Evolutionary conservation across 2,329 filamentous ascomycete genomes (phyloP).

Genomic region (Sporothrix pallida): DNA sequence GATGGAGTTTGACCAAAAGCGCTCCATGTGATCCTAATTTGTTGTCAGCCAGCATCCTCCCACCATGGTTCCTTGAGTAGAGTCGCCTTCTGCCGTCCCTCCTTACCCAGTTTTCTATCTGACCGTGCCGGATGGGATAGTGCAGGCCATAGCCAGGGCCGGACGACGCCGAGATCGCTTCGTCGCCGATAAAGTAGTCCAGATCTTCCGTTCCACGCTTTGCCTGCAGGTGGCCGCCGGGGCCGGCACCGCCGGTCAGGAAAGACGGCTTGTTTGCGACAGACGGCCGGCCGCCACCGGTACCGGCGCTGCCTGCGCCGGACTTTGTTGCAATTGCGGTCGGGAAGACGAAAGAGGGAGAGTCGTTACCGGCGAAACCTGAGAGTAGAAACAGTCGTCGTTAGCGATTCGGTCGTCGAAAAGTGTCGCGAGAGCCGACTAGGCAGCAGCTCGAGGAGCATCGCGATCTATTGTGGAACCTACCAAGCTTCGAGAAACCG

Average conservation of each 20-base stretch:
- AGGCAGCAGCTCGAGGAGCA: constrained; percentile 35
- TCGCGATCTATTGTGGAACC: constrained; percentile 42
- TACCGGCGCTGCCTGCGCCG: constrained; percentile 71
- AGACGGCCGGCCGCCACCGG: constrained; percentile 85
- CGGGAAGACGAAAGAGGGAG: constrained; percentile 98
- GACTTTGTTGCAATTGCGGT: constrained; percentile 97
- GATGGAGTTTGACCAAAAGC: constrained; percentile 99
- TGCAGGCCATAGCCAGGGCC: constrained; percentile 96
- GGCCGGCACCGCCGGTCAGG: constrained; percentile 86
- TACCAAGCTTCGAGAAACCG: constrained; percentile 98
- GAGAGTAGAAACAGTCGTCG: constrained; percentile 20
- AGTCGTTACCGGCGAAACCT: constrained; percentile 99
- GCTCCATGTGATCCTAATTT: constrained; percentile 94
- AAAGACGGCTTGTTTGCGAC: constrained; percentile 96
- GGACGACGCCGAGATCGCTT: constrained; percentile 81
- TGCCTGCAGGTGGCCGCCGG: constrained; percentile 78
- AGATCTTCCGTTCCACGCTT: constrained; percentile 97
- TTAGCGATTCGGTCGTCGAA: neutral
- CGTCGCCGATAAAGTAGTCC: constrained; percentile 98
- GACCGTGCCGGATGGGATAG: constrained; percentile 96
- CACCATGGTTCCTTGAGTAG: too few species aligned
- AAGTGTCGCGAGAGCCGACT: neutral
- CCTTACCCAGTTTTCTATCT: constrained; percentile 97
- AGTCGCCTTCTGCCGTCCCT: too few species aligned
- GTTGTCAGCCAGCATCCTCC: neutral